Evolutionary conservation across 2,329 filamentous ascomycete species (phyloP), one percentile per base, ranked within the genome.

Genomic region (Fusarium aywerte): DNA sequence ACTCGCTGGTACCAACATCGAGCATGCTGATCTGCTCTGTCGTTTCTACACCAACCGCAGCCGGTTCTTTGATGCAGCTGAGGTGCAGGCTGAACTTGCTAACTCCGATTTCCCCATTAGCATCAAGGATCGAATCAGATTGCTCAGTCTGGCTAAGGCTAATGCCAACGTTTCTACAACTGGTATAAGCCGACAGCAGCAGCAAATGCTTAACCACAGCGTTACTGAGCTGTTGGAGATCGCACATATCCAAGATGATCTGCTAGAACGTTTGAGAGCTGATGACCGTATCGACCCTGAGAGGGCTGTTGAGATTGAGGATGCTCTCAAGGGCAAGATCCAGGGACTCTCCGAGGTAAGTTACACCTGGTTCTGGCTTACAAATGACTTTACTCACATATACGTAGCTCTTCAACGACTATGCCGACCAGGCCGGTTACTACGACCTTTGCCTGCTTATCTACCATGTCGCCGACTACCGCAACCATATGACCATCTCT

Each of bases 361-460:
- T 83, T 32, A 62, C 31, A 7, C 15, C 4, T 21, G 16, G 16
- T 20, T 4, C 4, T n/a, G 12, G 13, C 1, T 7, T 25, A 16
- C 16, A 20, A 21, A 25, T n/a, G 8, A 25, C 16, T 54, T 54
- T 55, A 47, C 73, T 75, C 51, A 76, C 60, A 25, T 15, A 25
- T 23, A 18, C 27, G 4, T 74, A 96, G 89, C 88, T 99, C n/a
- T 99, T 93, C 81, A 97, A 98, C 76, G 83, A 89, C 66, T 99
- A 93, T 73, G 93, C 94, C 55, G 94, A 97, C 75, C 90, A 92
- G 74, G 96, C 93, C 3, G 90, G 89, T 48, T 99, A 99, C 83
- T 95, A 93, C 80, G 96, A 98, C 76, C 87, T 99, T 49, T 97
- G 92, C 76, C 87, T 99, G 10, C 85, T 95, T 61, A 97, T 99